Evolutionary conservation across 805 yeast species (phyloP), one percentile per base, ranked within the genome.

Genomic region (Metschnikowia gelsemii): DNA sequence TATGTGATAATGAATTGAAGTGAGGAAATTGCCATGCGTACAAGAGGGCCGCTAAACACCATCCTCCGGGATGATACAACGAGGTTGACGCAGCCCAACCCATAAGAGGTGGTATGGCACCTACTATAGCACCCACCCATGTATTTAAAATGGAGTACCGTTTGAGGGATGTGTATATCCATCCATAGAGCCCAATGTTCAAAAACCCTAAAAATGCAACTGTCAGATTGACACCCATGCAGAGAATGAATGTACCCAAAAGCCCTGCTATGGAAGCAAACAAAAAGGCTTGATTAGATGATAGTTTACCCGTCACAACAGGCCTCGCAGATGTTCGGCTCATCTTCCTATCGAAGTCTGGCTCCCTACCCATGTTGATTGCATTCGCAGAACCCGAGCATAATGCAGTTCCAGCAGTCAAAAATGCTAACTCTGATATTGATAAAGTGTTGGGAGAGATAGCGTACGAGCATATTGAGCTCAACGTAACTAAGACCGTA

Each of bases 21-120:
- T 93, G 99, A 2, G 99, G 99, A 63, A 93, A 93, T 63, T 93
- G 99, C 99, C 99, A 93, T 5, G 97, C 96, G 58, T 86, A 93
- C 28, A 93, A 67, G 38, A 93, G 66, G 0, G 84, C 87, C 1
- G 97, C 97, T 18, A 93, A 68, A 57, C 90, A 80, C 98, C 98
- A 91, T 3, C 95, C 95, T 6, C 93, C 97, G 0, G 98, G 96
- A 49, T 88, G 87, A 2, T 75, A 51, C 26, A 90, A 64, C 0
- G 89, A 78, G 3, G 87, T 79, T 9, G 96, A 85, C 1, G 74
- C 73, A 2, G 96, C 96, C 99, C 99, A 93, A 2, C 99, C 99
- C 99, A 93, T 93, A 37, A 93, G 73, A 16, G 99, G 99, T 0
- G 99, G 99, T 34, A 93, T 86, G 0, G 97, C 99, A 3, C 99